phyloP scores from a whole-genome alignment of 176 grass and related monocot genomes.

The Aegilops longissima region DNA sequence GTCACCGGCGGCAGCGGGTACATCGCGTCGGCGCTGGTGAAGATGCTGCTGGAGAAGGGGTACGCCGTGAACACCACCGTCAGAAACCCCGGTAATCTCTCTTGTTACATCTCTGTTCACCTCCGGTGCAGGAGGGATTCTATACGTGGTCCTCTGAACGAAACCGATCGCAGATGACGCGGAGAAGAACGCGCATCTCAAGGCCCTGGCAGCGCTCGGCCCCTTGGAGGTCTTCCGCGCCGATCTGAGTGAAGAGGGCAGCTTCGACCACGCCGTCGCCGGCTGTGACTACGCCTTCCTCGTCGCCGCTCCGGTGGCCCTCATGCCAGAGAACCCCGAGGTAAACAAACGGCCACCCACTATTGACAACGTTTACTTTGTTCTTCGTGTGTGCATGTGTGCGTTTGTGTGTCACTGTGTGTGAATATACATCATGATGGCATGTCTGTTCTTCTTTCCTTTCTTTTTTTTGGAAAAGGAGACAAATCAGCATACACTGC shows the following conservation, averaged over 20 bases:
- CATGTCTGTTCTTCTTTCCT: no score
- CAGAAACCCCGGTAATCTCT: neutral
- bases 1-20: conserved; percentile 24
- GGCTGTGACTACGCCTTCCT: conserved; percentile 65
- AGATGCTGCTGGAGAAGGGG: conserved; percentile 14
- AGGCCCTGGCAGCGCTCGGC: conserved; percentile 47
- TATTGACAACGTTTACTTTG: no score
- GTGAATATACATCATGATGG: no score
- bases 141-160: neutral
- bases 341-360: neutral
- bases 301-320: conserved; percentile 60
- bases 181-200: conserved; percentile 41
- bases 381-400: no score
- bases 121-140: no score
- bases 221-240: conserved; percentile 35
- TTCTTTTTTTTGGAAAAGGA: no score
- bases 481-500: no score
- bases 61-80: conserved; percentile 21
- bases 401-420: no score
- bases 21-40: conserved; percentile 17
- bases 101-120: neutral
- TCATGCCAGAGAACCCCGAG: conserved; percentile 36
- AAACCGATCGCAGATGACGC: neutral
- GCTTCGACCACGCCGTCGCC: conserved; percentile 48
- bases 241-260: conserved; percentile 55